A percentile compares a stretch with the other conserved stretches of the same genome.
phyloP scores from a whole-genome alignment of 1,284 basidiomycete genomes.

The Moesziomyces globuligerus region DNA sequence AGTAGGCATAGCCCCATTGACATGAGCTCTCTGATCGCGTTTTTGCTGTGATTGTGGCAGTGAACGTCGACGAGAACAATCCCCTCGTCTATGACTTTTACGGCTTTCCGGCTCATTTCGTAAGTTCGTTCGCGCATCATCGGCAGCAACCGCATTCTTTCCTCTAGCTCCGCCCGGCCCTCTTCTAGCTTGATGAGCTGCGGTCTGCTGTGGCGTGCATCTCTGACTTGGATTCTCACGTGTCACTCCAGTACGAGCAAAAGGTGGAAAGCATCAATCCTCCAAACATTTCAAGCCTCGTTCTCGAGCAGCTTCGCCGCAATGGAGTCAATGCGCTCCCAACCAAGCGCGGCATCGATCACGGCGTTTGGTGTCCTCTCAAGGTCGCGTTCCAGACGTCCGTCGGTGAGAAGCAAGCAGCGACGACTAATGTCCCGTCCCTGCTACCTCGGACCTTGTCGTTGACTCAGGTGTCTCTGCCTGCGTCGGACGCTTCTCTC shows the following conservation, averaged over 20 bases:
- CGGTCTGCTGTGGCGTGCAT: too few species aligned
- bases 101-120: conserved; percentile 61
- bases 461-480: conserved; percentile 69
- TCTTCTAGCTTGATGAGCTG: too few species aligned
- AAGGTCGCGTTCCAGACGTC: conserved; percentile 66
- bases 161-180: too few species aligned
- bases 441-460: conserved; percentile 62
- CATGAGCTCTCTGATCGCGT: too few species aligned
- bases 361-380: conserved; percentile 70
- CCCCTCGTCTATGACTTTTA: conserved; percentile 70
- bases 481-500: conserved; percentile 58
- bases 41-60: conserved; percentile 6
- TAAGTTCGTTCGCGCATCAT: conserved; percentile 3
- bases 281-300: conserved; percentile 53
- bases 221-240: neutral
- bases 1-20: too few species aligned
- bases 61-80: conserved; percentile 65
- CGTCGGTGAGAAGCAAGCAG: conserved; percentile 21
- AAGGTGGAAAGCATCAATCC: conserved; percentile 62
- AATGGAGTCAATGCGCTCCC: conserved; percentile 31
- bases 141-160: neutral
- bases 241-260: conserved; percentile 64
- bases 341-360: conserved; percentile 68
- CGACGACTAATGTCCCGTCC: conserved; percentile 15
- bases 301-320: conserved; percentile 53